A percentile compares a stretch with the other conserved stretches of the same genome.
These are phyloP conservation scores for Leccinum barrowsii DNA, from an alignment of 768 basidiomycete species.

Conservation along the genomic window DNA sequence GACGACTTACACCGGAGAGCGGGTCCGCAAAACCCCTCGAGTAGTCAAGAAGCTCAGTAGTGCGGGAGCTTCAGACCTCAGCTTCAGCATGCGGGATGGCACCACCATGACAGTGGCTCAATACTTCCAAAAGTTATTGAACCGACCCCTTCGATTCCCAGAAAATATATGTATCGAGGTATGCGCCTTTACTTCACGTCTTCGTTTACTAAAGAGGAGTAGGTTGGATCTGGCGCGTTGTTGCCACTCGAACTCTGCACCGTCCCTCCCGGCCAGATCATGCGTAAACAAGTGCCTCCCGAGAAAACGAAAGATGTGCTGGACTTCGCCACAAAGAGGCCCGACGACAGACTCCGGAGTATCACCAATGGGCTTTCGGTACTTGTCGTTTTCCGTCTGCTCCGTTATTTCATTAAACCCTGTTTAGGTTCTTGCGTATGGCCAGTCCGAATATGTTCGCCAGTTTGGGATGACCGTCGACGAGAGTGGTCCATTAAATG, in stretches of 20 bases:
- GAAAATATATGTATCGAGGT: slow-evolving; percentile 70
- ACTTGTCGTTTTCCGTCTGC: slow-evolving; percentile 1
- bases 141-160: slow-evolving; percentile 54
- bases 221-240: slow-evolving; percentile 61
- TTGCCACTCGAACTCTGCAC: slow-evolving; percentile 67
- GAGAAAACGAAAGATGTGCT: slow-evolving; percentile 64
- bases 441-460: slow-evolving; percentile 70
- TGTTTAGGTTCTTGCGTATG: slow-evolving; percentile 57
- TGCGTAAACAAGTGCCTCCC: slow-evolving; percentile 66
- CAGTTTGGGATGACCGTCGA: slow-evolving; percentile 69
- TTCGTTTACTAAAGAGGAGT: slow-evolving; percentile 21
- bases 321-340: slow-evolving; percentile 64
- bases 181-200: slow-evolving; percentile 10
- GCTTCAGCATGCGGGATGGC: slow-evolving; percentile 58
- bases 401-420: not conserved
- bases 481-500: slow-evolving; percentile 48
- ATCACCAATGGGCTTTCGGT: slow-evolving; percentile 56
- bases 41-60: slow-evolving; percentile 59
- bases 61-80: slow-evolving; percentile 49
- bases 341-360: slow-evolving; percentile 50
- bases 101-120: slow-evolving; percentile 52
- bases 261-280: slow-evolving; percentile 63
- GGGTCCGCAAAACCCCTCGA: slow-evolving; percentile 43
- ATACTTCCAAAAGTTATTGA: slow-evolving; percentile 55
- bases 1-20: slow-evolving; percentile 38